phyloP scores from a whole-genome alignment of 768 basidiomycete species.

The Mycena polygramma region DNA sequence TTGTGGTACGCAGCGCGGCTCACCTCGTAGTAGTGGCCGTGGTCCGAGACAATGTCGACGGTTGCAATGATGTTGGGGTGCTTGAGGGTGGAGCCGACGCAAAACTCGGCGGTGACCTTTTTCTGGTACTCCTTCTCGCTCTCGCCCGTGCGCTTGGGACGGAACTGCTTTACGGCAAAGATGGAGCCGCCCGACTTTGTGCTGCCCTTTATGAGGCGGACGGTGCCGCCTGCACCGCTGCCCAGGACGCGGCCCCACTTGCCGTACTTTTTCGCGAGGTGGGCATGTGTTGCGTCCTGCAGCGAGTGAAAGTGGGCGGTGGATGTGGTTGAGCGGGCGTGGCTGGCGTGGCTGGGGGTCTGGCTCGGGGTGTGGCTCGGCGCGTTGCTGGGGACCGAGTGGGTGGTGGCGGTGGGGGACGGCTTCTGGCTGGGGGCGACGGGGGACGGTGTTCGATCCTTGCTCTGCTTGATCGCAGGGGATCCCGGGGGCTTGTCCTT shows the following conservation, averaged over 20 bases:
- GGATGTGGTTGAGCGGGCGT: slow-evolving; percentile 8
- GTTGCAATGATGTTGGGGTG: slow-evolving; percentile 98
- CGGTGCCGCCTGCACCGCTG: slow-evolving; percentile 98
- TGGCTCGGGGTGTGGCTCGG: slow-evolving; percentile 38
- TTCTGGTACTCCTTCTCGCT: slow-evolving; percentile 98
- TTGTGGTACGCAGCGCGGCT: slow-evolving; percentile 36
- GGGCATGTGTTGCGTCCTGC: slow-evolving; percentile 87
- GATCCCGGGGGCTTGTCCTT: slow-evolving; percentile 37
- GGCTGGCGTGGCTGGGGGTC: slow-evolving; percentile 36
- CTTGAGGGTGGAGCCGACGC: slow-evolving; percentile 94
- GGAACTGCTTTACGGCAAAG: slow-evolving; percentile 98
- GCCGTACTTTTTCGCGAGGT: slow-evolving; percentile 98
- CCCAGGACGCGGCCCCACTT: slow-evolving; percentile 98
- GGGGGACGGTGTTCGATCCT: slow-evolving; percentile 59
- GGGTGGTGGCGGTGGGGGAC: slow-evolving; percentile 41
- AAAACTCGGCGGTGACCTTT: slow-evolving; percentile 99
- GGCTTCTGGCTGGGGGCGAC: slow-evolving; percentile 43
- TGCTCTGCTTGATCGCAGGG: slow-evolving; percentile 54
- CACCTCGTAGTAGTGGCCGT: slow-evolving; percentile 99
- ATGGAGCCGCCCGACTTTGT: slow-evolving; percentile 85
- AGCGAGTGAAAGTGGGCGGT: slow-evolving; percentile 66
- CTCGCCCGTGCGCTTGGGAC: slow-evolving; percentile 90
- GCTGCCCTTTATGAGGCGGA: slow-evolving; percentile 92
- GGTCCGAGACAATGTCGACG: slow-evolving; percentile 97
- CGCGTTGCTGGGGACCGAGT: slow-evolving; percentile 41